phyloP scores from a whole-genome alignment of 495 filamentous ascomycete genomes.

The Diplogelasinospora grovesii region DNA sequence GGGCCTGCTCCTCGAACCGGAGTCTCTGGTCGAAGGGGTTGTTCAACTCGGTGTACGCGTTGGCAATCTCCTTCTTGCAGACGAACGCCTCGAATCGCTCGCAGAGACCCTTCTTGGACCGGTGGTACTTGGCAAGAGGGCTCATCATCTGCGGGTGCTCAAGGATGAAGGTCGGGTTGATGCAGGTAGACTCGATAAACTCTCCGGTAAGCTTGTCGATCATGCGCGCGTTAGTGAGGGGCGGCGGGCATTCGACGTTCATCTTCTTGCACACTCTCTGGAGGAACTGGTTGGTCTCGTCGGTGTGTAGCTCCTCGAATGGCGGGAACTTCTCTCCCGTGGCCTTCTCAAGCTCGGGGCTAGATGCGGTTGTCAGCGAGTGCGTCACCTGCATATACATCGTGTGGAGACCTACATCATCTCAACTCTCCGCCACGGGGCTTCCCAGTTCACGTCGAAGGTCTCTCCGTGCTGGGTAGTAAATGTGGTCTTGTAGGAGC shows the following conservation, averaged over 20 bases:
- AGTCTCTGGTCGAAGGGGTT: slow-evolving; percentile 90
- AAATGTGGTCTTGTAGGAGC: slow-evolving; percentile 76
- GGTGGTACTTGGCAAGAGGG: slow-evolving; percentile 92
- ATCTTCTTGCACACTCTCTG: slow-evolving; percentile 78
- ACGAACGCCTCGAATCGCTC: slow-evolving; percentile 98
- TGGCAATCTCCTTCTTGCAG: slow-evolving; percentile 93
- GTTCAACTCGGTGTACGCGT: slow-evolving; percentile 98
- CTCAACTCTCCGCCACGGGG: slow-evolving; percentile 86
- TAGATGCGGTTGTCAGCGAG: not conserved
- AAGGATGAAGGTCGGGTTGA: slow-evolving; percentile 91
- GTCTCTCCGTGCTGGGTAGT: slow-evolving; percentile 72
- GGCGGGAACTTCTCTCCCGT: slow-evolving; percentile 92
- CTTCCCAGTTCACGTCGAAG: slow-evolving; percentile 90
- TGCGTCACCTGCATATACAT: not conserved
- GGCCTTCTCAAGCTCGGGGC: slow-evolving; percentile 76
- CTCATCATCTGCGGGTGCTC: slow-evolving; percentile 95
- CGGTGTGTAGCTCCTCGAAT: slow-evolving; percentile 79
- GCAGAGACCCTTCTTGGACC: slow-evolving; percentile 72
- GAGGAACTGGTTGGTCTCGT: slow-evolving; percentile 82
- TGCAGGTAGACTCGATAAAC: slow-evolving; percentile 87
- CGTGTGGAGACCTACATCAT: slow-evolving; percentile 57
- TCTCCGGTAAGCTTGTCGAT: slow-evolving; percentile 95
- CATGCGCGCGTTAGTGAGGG: slow-evolving; percentile 93
- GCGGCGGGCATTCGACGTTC: slow-evolving; percentile 81
- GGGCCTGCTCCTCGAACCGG: slow-evolving; percentile 92